phyloP scores from a whole-genome alignment of 352 stramenopile genomes.

The Pythium brassicae region DNA sequence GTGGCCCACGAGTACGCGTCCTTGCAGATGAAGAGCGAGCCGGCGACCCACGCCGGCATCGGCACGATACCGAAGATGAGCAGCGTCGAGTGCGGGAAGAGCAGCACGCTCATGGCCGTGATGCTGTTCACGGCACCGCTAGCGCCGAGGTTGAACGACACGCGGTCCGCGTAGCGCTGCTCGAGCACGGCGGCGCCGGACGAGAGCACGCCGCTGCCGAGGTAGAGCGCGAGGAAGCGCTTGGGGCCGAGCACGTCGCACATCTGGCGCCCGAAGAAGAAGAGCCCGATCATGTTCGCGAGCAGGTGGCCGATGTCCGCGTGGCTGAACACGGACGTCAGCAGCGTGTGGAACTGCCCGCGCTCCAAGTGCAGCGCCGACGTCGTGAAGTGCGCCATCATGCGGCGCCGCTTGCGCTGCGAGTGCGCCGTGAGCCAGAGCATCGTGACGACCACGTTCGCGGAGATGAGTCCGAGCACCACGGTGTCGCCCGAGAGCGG shows the following conservation, averaged over 20 bases:
- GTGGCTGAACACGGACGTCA: slow-evolving; percentile 76
- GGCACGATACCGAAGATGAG: slow-evolving; percentile 75
- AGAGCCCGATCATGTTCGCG: slow-evolving; percentile 73
- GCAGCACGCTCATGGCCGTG: slow-evolving; percentile 62
- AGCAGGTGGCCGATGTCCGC: slow-evolving; percentile 46
- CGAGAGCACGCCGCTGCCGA: slow-evolving; percentile 64
- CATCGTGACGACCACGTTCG: slow-evolving; percentile 53
- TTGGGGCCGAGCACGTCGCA: slow-evolving; percentile 58
- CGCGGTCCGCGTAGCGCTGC: slow-evolving; percentile 35
- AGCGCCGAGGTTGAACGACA: slow-evolving; percentile 58
- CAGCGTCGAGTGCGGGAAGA: slow-evolving; percentile 67
- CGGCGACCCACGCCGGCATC: slow-evolving; percentile 67
- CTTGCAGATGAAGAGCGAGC: slow-evolving; percentile 67
- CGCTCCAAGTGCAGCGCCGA: slow-evolving; percentile 56
- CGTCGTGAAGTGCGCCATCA: slow-evolving; percentile 76
- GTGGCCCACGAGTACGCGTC: slow-evolving; percentile 67
- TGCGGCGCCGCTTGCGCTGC: slow-evolving; percentile 39
- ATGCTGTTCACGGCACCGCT: slow-evolving; percentile 80
- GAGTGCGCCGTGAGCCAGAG: slow-evolving; percentile 55
- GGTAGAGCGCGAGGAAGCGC: slow-evolving; percentile 70
- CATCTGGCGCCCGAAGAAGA: slow-evolving; percentile 72
- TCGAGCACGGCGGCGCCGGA: slow-evolving; percentile 58
- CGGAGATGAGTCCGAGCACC: slow-evolving; percentile 47
- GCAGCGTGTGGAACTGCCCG: slow-evolving; percentile 67
- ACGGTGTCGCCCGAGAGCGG: slow-evolving; percentile 31